phyloP scores from a whole-genome alignment of 306 rosid species.

The Fragaria iinumae region DNA sequence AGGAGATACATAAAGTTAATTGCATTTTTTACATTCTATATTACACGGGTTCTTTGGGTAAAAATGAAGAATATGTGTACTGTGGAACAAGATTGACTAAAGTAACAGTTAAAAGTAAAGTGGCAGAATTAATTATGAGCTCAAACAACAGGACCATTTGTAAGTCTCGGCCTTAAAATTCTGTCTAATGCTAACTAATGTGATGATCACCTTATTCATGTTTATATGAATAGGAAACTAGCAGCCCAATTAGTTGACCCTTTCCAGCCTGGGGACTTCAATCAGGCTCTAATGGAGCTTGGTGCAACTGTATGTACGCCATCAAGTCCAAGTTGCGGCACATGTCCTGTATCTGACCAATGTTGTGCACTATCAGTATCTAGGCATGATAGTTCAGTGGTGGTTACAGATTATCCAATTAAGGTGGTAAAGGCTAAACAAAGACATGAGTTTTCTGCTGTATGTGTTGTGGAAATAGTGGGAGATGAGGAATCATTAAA shows the following conservation, averaged over 20 bases:
- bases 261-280: constrained; percentile 81
- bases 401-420: constrained; percentile 76
- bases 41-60: background rate
- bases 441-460: constrained; percentile 67
- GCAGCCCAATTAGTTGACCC: constrained; percentile 87
- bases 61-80: background rate
- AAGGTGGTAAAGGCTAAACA: constrained; percentile 60
- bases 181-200: background rate
- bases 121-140: too few species aligned
- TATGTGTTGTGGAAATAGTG: constrained; percentile 77
- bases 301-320: constrained; percentile 88
- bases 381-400: constrained; percentile 44
- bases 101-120: background rate
- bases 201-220: background rate
- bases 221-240: constrained; percentile 49
- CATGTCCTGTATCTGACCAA: constrained; percentile 71
- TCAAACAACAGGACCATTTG: background rate
- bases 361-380: constrained; percentile 62
- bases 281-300: constrained; percentile 96
- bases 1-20: background rate
- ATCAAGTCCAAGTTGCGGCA: constrained; percentile 65
- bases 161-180: background rate
- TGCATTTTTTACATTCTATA: background rate
- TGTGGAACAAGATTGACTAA: background rate
- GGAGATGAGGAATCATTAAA: constrained; percentile 39